Conservation (phyloP, 306 rosid species). For the Vachellia pachyceras region DNA sequence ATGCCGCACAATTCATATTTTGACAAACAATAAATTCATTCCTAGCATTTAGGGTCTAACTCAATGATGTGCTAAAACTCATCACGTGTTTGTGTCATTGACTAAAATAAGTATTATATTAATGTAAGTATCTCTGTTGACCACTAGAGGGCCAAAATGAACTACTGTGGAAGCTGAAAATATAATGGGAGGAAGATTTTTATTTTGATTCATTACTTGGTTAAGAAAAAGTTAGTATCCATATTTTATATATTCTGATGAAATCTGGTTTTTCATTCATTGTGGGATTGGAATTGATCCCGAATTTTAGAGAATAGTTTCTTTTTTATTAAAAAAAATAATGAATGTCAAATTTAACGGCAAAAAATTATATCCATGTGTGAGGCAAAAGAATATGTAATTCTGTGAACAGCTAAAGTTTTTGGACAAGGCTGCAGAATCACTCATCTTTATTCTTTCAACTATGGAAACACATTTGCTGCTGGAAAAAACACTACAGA, state of each 20-base stretch:
- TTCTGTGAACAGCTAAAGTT: neutral
- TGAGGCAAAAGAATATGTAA: neutral
- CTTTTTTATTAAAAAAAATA: neutral
- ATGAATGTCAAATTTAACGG: no score
- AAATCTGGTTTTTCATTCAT: neutral
- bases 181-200: neutral
- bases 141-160: neutral
- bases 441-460: neutral
- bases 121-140: neutral
- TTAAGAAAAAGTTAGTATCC: neutral
- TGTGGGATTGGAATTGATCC: neutral
- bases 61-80: neutral
- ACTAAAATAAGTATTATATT: neutral
- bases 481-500: neutral
- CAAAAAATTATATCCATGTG: neutral
- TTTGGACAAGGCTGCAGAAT: neutral
- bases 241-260: neutral
- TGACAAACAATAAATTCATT: neutral
- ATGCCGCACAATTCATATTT: conserved; percentile 88
- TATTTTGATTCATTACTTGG: no score
- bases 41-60: neutral
- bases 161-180: neutral
- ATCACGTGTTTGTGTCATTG: neutral
- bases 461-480: neutral
- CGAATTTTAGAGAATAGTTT: neutral